Percentiles rank a stretch among this genome's conserved stretches.
Conservation (phyloP, 2,329 filamentous ascomycete species). For the Fusarium odoratissimum region DNA sequence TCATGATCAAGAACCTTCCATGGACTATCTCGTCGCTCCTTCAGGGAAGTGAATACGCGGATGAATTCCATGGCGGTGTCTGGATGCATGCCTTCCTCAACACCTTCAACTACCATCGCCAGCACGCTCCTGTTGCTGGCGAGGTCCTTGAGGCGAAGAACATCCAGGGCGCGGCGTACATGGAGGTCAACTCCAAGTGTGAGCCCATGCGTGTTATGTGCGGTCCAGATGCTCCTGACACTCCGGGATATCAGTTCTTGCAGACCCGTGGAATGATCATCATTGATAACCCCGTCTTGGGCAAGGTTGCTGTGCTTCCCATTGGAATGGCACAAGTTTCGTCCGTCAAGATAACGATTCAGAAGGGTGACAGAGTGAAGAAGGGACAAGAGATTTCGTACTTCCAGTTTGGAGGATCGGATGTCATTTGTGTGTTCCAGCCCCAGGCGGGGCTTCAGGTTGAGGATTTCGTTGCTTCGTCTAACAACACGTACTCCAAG, state of each 20-base stretch:
- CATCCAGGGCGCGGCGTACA: slow-evolving; percentile 1
- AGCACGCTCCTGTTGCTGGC: not conserved
- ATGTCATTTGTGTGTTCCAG: slow-evolving; percentile 17
- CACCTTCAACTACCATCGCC: slow-evolving; percentile 16
- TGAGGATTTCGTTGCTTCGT: slow-evolving; percentile 2
- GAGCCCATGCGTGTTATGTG: not conserved
- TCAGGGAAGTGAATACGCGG: not conserved
- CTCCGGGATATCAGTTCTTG: slow-evolving; percentile 3
- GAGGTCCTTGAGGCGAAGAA: slow-evolving; percentile 9
- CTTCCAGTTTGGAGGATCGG: slow-evolving; percentile 19
- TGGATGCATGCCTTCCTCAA: slow-evolving; percentile 23
- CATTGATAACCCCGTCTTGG: not conserved
- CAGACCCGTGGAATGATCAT: slow-evolving; percentile 13
- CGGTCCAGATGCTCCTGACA: not conserved
- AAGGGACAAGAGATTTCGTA: slow-evolving; percentile 14
- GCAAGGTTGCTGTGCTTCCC: not conserved
- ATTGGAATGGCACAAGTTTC: slow-evolving; percentile 15
- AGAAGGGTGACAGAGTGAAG: not conserved
- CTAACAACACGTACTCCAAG: slow-evolving; percentile 9
- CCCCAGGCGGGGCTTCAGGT: not conserved
- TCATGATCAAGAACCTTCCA: not conserved
- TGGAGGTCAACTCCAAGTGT: slow-evolving; percentile 10
- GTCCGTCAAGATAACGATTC: not conserved
- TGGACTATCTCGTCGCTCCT: slow-evolving; percentile 14
- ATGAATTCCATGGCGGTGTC: slow-evolving; percentile 10